Evolutionary conservation across 2,329 filamentous ascomycete species (phyloP).

Genomic region (Erysiphe neolycopersici): DNA sequence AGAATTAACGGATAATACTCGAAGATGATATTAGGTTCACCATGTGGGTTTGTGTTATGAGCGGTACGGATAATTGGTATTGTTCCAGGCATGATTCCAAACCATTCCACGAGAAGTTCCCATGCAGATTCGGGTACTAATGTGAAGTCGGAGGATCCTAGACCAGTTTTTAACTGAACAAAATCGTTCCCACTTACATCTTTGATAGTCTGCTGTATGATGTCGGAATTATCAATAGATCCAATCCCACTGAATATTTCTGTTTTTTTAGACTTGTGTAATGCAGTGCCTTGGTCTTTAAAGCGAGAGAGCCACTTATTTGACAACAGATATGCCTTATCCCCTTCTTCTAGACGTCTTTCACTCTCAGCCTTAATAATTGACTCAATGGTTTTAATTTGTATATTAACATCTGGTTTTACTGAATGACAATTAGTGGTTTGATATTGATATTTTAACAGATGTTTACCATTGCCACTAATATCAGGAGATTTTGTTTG

Average conservation of each 20-base stretch:
- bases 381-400: constrained; percentile 45
- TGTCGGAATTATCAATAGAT: constrained; percentile 65
- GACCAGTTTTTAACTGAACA: constrained; percentile 44
- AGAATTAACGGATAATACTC: constrained; percentile 71
- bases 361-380: constrained; percentile 24
- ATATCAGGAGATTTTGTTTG: background rate
- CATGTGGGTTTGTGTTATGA: constrained; percentile 42
- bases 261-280: constrained; percentile 29
- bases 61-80: constrained; percentile 48
- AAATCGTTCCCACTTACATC: constrained; percentile 29
- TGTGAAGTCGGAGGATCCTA: constrained; percentile 44
- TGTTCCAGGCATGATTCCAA: constrained; percentile 45
- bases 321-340: constrained; percentile 54
- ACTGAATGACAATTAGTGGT: constrained; percentile 3
- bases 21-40: constrained; percentile 41
- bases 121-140: constrained; percentile 58
- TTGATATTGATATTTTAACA: background rate
- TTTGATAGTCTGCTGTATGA: constrained; percentile 35
- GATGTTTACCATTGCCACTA: background rate
- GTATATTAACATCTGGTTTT: constrained; percentile 30
- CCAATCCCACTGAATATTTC: constrained; percentile 33
- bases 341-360: constrained; percentile 35
- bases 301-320: constrained; percentile 53
- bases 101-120: constrained; percentile 58
- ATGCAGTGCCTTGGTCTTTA: constrained; percentile 33